These are phyloP conservation scores for Medicago ruthenica DNA, from an alignment of 306 rosid species.

Conservation along the genomic window DNA sequence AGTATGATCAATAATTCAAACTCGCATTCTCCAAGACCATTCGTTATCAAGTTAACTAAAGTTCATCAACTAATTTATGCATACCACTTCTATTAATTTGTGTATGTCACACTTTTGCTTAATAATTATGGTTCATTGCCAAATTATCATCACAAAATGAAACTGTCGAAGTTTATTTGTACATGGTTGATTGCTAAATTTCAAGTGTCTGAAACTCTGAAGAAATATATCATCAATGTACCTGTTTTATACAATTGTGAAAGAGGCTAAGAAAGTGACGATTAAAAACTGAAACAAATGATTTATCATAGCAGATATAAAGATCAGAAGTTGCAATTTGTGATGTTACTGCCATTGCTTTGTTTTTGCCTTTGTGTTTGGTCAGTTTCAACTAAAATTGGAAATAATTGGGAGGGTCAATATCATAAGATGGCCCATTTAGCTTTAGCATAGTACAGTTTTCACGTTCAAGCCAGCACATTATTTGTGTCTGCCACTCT, in stretches of 20 bases:
- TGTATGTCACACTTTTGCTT: neutral
- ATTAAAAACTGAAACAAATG: conserved; percentile 29
- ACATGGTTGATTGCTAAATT: no score
- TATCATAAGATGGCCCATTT: conserved; percentile 34
- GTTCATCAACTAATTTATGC: no score
- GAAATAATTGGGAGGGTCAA: conserved; percentile 13
- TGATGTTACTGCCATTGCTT: conserved; percentile 21
- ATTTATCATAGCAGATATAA: neutral
- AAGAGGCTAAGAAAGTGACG: conserved; percentile 16
- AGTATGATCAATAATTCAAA: no score
- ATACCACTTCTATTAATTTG: no score
- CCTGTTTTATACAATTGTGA: conserved; percentile 33
- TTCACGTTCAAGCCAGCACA: conserved; percentile 35
- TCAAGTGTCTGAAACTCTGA: conserved; percentile 13
- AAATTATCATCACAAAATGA: conserved; percentile 46
- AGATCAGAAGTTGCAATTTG: conserved; percentile 35
- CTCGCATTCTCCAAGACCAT: no score
- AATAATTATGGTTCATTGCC: conserved; percentile 34
- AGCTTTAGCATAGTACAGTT: conserved; percentile 10
- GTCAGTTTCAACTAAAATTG: conserved; percentile 36
- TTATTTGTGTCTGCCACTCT: conserved; percentile 28
- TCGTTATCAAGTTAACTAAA: no score
- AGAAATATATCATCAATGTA: neutral
- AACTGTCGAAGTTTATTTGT: conserved; percentile 30
- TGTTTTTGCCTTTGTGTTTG: conserved; percentile 9